Base-by-base conservation (phyloP, 805 yeast genomes). In the Starmerella vaccinii region DNA sequence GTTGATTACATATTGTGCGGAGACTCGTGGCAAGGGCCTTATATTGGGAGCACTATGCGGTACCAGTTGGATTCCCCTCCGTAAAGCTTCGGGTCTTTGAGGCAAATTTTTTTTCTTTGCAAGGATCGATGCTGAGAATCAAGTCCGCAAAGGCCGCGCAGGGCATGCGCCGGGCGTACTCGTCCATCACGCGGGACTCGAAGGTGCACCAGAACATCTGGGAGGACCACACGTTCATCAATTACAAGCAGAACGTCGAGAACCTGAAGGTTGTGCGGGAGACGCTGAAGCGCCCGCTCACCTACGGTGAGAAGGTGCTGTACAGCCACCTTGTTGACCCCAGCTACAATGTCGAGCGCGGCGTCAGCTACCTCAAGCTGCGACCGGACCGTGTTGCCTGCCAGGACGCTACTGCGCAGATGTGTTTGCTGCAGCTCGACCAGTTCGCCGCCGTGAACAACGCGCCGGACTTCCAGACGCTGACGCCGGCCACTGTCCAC, bases 391-490 rank as follows among this genome's bases (percentile, higher is more conserved):
- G 97, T 70, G 97, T 90, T 55, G 97, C 97, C 46, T 88, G 95
- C 84, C 97, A 89, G 76, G 97, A 89, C 75, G 97, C 97, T 52
- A 87, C 96, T 52, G 97, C 97, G 52, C 97, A 89, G 75, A 89
- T 89, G 97, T 96, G 97, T 51, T 78, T 89, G 61, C 75, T 89
- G 65, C 97, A 89, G 75, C 55, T 57, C 21, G 60, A 58, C 49
- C 60, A 57, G 51, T 57, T 57, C 33, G 60, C 60, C 23, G 60
- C 60, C 6, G 60, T 49, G 16, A 53, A 58, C 50, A 50, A 54
- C 33, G 54, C 55, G 12, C 29, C 49, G 16, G 48, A 58, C 51
- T 89, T 89, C 70, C 77, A 80, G 65, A 94, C 89, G 47, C 95
- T 95, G 51, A 90, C 90, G 57, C 97, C 97, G 50, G 86, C 89